Evolutionary conservation across 2,329 filamentous ascomycete species (phyloP), one percentile per base, ranked within the genome.

Genomic region (Diatrype stigma): DNA sequence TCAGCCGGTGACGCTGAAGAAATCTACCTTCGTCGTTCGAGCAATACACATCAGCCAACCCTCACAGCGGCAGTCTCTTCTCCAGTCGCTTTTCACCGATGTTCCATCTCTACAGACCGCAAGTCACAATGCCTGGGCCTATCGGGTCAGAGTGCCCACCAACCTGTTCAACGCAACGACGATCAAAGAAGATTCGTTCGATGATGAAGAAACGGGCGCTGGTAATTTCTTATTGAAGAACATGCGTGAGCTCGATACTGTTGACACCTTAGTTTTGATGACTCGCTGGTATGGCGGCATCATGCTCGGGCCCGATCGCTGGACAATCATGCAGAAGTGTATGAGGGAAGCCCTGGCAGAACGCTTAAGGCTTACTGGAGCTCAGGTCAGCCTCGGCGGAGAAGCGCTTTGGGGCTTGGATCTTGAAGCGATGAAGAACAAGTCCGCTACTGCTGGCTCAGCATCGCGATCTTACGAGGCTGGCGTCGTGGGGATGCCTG

Each of bases 371-470:
- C 61, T 72, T 35, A 67, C 73, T 0, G 76, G 70, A 49, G 66
- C 62, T 59, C 72, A 64, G 59, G 73, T 66, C 30, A 62, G 49
- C 1, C 56, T 78, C 2, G 70, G 72, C 6, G 76, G 76, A 1
- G 81, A 84, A 55, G 77, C 82, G 2, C 67, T 85, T 2, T 86
- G 82, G 82, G 82, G 78, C 0, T 66, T 85, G 14, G 81, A 85
- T 57, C 62, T 78, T 1, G 78, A 82, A 53, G 75, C 74, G 6
- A 74, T 74, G 67, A 73, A 68, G 47, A 66, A 68, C n/a, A 69
- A 66, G 44, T 66, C 70, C 3, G 68, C 69, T 26, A 42, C 55
- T 8, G 49, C 49, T 50, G 60, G 46, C 42, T 59, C 54, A 46
- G 61, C 49, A 52, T 65, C 69, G 16, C 60, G 45, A 47, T 61